Evolutionary conservation across 768 basidiomycete genomes (phyloP), one percentile per base, ranked within the genome.

Genomic region (Erythrobasidium yunnanense): DNA sequence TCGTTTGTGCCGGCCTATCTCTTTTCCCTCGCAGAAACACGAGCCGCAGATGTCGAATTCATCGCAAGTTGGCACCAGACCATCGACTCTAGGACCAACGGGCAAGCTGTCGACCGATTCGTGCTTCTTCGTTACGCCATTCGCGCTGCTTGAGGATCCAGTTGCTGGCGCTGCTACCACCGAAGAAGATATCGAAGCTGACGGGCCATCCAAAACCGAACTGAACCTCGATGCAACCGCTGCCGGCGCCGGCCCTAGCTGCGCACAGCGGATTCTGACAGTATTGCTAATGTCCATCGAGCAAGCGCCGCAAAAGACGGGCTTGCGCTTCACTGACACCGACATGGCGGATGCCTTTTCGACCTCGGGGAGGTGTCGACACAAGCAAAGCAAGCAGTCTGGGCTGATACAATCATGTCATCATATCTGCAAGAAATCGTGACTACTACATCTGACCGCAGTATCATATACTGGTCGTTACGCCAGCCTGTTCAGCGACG

Each of bases 251-350:
- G 67, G 53, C 27, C 73, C 75, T 32, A 73, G 66, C 52, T 76
- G 87, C 32, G 93, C 92, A 75, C 93, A 99, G 77, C 92, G 91
- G 74, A 99, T 90, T 68, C 92, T 87, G 68, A 95, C 84, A n/a
- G 88, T 88, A 75, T 96, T 90, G 2, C 95, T 96, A 70, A 97
- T 81, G 77, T 97, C 90, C 77, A 84, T 83, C 69, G 78, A 79
- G 77, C 92, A 93, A 15, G 83, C 77, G 75, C 91, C 90, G 78
- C 90, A 92, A 38, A 32, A 49, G 45, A 67, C 60, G 22, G 60
- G 60, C 60, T 51, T 49, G 22, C 60, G 60, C 49, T 63, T 63
- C 47, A 63, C 49, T 8, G 49, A 51, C 23, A 25, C 60, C 60
- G 60, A 63, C 60, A 63, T 63, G 60, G 18, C 38, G n/a, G 38